Base-by-base conservation (phyloP, 768 basidiomycete genomes). In the Rhodotorula graminis region DNA sequence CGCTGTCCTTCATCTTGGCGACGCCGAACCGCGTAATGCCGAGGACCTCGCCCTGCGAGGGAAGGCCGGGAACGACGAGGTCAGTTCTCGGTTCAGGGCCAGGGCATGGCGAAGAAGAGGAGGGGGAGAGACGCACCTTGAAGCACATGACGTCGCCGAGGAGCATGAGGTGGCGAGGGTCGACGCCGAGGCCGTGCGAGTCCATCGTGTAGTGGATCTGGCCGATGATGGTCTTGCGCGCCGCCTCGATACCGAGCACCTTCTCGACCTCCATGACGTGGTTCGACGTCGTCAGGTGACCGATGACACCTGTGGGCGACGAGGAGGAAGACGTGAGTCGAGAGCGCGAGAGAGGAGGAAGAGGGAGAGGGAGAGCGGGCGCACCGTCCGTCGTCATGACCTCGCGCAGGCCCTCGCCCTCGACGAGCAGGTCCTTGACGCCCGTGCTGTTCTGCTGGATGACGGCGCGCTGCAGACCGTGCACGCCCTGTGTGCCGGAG, bases 1-100 rank as follows among this genome's bases (percentile, higher is more conserved):
- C 94, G 53, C 82, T 83, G 73, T 99, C 96, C 82, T 98, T 98
- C 93, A 98, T 98, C 84, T 97, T 97, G 15, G 94, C 92, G 37
- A 99, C 95, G 79, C 96, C 96, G 82, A 98, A 98, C 44, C 96
- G 90, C 14, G 96, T 99, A 81, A 99, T 98, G 58, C 96, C 96
- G 64, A 99, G 83, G 1, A 98, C 93, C 80, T 98, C 95, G 56
- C 96, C 96, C 91, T 94, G 80, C 9, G 10, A 49, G 23, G 3
- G 7, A 21, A 25, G n/a, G n/a, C n/a, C n/a, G n/a, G n/a, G n/a
- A n/a, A n/a, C n/a, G n/a, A n/a, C n/a, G n/a, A n/a, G n/a, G n/a
- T n/a, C n/a, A n/a, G n/a, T n/a, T n/a, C n/a, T n/a, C n/a, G n/a
- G n/a, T n/a, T n/a, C n/a, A n/a, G n/a, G n/a, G n/a, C n/a, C n/a